Conservation (phyloP, 1,284 basidiomycete species). For the Microbotryum saponariae region DNA sequence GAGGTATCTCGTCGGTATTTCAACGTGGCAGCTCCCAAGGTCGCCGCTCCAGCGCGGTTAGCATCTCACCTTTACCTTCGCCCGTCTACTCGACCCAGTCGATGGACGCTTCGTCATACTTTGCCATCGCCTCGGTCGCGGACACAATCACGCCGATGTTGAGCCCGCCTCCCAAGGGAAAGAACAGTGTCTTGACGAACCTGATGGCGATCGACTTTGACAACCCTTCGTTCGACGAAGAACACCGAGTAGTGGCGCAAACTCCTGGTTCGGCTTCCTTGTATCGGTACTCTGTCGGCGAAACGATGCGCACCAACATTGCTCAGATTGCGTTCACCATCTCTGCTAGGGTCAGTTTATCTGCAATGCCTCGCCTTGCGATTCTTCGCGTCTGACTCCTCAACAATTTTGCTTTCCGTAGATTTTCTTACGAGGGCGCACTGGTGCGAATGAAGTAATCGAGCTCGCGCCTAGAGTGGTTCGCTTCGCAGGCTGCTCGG, state of each 20-base stretch:
- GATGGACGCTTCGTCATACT: constrained; percentile 2
- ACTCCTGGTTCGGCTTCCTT: not conserved
- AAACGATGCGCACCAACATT: constrained; percentile 19
- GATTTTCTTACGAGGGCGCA: constrained; percentile 5
- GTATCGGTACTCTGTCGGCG: constrained; percentile 30
- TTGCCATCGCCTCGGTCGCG: constrained; percentile 5
- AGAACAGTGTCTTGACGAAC: constrained; percentile 7
- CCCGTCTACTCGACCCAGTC: not conserved
- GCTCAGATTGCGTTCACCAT: constrained; percentile 13
- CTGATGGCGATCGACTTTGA: not conserved
- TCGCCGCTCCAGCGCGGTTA: not conserved
- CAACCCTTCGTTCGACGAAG: not conserved
- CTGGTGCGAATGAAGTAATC: constrained; percentile 4
- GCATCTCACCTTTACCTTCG: not conserved
- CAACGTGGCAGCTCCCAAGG: not conserved
- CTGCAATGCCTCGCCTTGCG: too few relatives aligned
- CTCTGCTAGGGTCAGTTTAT: constrained; percentile 12
- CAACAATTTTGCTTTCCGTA: not conserved
- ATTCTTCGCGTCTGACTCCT: not conserved
- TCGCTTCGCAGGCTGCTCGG: constrained; percentile 7
- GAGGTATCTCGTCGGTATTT: not conserved
- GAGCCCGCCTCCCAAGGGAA: not conserved
- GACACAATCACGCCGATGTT: not conserved
- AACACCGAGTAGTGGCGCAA: not conserved
- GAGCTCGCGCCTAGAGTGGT: constrained; percentile 10